phyloP scores from a whole-genome alignment of 805 yeast species.

The Metschnikowia rubicola region DNA sequence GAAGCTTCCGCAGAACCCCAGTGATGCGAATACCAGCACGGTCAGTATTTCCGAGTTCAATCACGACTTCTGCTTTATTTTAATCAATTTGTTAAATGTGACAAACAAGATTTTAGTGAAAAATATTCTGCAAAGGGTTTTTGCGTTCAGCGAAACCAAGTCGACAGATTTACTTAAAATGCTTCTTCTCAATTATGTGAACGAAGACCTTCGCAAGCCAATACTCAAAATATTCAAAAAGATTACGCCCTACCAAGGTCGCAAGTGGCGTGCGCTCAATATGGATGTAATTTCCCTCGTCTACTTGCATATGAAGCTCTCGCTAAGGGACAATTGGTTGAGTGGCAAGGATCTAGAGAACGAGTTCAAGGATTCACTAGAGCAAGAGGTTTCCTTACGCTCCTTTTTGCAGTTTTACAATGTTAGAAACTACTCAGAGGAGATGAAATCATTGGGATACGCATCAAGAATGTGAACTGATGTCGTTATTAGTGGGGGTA shows the following conservation, averaged over 20 bases:
- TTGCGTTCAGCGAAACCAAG: slow-evolving; percentile 57
- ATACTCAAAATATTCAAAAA: slow-evolving; percentile 72
- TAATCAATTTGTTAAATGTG: slow-evolving; percentile 51
- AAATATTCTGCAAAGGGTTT: slow-evolving; percentile 67
- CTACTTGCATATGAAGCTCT: slow-evolving; percentile 68
- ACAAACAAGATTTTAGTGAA: slow-evolving; percentile 57
- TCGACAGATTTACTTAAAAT: slow-evolving; percentile 62
- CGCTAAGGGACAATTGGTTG: slow-evolving; percentile 82
- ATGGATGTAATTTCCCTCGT: slow-evolving; percentile 92
- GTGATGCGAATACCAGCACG: slow-evolving; percentile 26
- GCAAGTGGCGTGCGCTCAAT: slow-evolving; percentile 89
- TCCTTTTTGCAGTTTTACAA: slow-evolving; percentile 78
- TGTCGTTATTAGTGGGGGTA: no score
- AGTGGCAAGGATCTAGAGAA: slow-evolving; percentile 74
- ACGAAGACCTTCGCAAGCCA: slow-evolving; percentile 60
- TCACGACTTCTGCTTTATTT: slow-evolving; percentile 43
- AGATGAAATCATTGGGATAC: slow-evolving; percentile 59
- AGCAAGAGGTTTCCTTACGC: slow-evolving; percentile 81
- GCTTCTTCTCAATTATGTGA: slow-evolving; percentile 54
- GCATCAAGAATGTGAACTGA: neutral
- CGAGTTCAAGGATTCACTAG: slow-evolving; percentile 71
- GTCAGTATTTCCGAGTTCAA: slow-evolving; percentile 31
- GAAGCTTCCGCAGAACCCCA: slow-evolving; percentile 26
- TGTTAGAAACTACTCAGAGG: slow-evolving; percentile 48
- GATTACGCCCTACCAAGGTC: slow-evolving; percentile 84